Base-by-base conservation (phyloP, 345 rosid species). In the Euphorbia lathyris region DNA sequence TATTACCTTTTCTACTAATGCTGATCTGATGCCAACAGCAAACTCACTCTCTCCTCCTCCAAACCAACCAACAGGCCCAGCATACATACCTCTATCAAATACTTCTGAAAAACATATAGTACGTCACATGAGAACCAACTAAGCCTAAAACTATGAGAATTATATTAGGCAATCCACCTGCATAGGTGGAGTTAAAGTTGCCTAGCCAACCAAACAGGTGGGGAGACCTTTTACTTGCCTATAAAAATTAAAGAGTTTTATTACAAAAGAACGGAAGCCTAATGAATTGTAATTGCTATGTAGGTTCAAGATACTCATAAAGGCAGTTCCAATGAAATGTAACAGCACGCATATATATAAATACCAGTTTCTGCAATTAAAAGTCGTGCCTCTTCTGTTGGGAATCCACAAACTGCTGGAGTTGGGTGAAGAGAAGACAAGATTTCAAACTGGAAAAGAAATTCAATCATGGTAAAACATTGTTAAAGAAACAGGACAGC, bases 21-120 rank as follows among this genome's bases (percentile, higher is more conserved):
- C 91, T 48, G 91, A 93, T 80, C 97, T 83, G 69, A 93, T 87
- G 74, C 97, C 98, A 52, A 90, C 93, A 62, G 92, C 86, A 85
- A 90, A 93, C 73, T 93, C 98, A 75, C 98, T 87, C 79, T 91
- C 97, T 58, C 86, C 86, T 76, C 98, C 98, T 75, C 98, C 97
- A 85, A 91, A 89, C 86, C 94, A 93, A 22, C 96, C 98, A 70
- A 94, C 79, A 42, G 98, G 96, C 22, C 97, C 98, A 72, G 95
- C 96, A 82, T 86, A 94, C 95, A 94, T 91, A 74, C 97, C 98
- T 77, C 98, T 83, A 76, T 91, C 97, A 81, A 91, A 94, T 72
- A 81, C 71, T 76, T 93, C 98, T 91, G 77, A 51, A 51, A 63
- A 58, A 59, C 9, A 45, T 8, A 47, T 5, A 61, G 48, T 58